A percentile compares a stretch with the other conserved stretches of the same genome.
Conservation (phyloP, 2,329 filamentous ascomycete genomes). For the Pseudocercospora eumusae region DNA sequence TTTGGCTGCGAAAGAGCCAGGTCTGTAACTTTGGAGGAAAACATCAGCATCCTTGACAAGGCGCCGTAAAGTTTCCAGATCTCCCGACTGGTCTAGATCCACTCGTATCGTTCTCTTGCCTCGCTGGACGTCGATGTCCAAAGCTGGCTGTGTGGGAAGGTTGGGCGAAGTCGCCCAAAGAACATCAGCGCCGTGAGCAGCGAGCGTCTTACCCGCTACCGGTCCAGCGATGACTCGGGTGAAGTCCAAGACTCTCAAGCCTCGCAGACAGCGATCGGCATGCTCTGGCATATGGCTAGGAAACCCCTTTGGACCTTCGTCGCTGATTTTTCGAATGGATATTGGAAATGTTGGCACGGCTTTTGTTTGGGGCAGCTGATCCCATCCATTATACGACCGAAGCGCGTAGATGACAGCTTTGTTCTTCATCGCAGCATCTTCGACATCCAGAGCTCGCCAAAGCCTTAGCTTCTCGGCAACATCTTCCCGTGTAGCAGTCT, state of each 20-base stretch:
- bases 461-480: conserved; percentile 43
- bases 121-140: conserved; percentile 34
- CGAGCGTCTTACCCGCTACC: conserved; percentile 35
- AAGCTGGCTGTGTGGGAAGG: conserved; percentile 30
- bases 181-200: conserved; percentile 38
- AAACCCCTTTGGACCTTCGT: conserved; percentile 23
- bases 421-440: conserved; percentile 46
- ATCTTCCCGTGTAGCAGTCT: conserved; percentile 41
- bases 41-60: conserved; percentile 46
- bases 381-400: conserved; percentile 56
- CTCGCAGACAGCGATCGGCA: conserved; percentile 37
- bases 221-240: conserved; percentile 37
- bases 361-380: conserved; percentile 50
- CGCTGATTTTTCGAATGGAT: conserved; percentile 42
- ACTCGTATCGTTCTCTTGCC: conserved; percentile 40
- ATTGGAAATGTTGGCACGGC: conserved; percentile 53
- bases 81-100: conserved; percentile 38
- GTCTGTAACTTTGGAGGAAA: conserved; percentile 52
- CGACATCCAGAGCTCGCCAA: conserved; percentile 54
- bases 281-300: conserved; percentile 34
- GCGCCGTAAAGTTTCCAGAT: conserved; percentile 31
- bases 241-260: conserved; percentile 41
- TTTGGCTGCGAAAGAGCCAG: conserved; percentile 49
- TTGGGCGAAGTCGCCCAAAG: conserved; percentile 36
- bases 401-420: conserved; percentile 54